Percentiles rank a stretch among this genome's conserved stretches.
Evolutionary conservation across 2,329 filamentous ascomycete species (phyloP).

Genomic region (Colletotrichum cereale): DNA sequence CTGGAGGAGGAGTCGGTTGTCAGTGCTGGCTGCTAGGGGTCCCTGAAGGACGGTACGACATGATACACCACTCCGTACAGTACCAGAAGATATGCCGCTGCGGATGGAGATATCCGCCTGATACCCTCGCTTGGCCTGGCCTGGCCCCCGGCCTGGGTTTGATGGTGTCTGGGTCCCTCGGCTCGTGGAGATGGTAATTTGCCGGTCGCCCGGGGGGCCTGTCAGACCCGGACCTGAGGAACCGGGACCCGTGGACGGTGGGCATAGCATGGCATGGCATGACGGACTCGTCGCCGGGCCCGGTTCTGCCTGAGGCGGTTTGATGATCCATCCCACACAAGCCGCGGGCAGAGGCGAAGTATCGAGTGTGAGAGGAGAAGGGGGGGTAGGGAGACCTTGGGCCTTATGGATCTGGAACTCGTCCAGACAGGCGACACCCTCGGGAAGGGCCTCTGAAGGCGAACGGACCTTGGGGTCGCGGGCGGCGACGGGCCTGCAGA

Average conservation of each 20-base stretch:
- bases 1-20: neutral
- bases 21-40: neutral
- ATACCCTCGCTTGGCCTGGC: constrained; percentile 11
- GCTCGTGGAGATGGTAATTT: constrained; percentile 5
- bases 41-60: neutral
- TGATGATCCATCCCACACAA: neutral
- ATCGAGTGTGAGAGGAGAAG: neutral
- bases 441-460: neutral
- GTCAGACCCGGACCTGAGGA: constrained; percentile 3
- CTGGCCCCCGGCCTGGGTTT: neutral
- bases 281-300: neutral
- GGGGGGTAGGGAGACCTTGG: neutral
- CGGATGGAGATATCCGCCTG: constrained; percentile 3
- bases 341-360: neutral
- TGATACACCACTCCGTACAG: neutral
- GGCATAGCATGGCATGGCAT: neutral
- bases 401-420: neutral
- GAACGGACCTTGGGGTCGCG: constrained; percentile 15
- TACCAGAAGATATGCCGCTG: constrained; percentile 2
- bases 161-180: neutral
- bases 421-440: neutral
- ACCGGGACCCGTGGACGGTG: constrained; percentile 8
- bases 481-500: constrained; percentile 40
- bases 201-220: neutral
- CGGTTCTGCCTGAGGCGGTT: neutral